phyloP scores from a whole-genome alignment of 73 alveolate genomes.

The Paramecium sonneborni region DNA sequence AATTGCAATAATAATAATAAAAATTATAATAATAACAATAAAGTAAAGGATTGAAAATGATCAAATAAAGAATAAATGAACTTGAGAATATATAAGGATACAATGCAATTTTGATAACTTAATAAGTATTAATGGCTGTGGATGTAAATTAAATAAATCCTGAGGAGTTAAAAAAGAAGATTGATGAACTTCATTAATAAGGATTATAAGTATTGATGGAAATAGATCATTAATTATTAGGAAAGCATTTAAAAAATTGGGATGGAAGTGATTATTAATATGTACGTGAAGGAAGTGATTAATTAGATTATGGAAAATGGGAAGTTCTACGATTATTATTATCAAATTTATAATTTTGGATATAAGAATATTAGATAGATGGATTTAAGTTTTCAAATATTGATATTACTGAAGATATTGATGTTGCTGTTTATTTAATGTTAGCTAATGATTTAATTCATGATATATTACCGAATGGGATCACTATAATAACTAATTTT shows the following conservation, averaged over 20 bases:
- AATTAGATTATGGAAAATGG: conserved; percentile 90
- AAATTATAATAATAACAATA: not conserved
- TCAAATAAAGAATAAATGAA: not conserved
- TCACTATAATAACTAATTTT: conserved; percentile 93
- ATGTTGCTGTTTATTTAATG: conserved; percentile 86
- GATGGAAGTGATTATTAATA: conserved; percentile 98
- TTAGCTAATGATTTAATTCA: conserved; percentile 97
- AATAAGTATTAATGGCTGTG: not conserved
- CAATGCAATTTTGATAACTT: not conserved
- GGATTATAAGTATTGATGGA: not conserved
- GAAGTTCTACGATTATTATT: conserved; percentile 94
- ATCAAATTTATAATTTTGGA: conserved; percentile 89
- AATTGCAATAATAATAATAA: not conserved
- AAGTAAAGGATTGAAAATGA: not conserved
- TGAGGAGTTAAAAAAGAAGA: not conserved
- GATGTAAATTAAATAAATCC: not conserved
- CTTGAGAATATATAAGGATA: not conserved
- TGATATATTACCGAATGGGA: conserved; percentile 86
- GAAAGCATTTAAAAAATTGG: conserved; percentile 83
- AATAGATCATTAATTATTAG: not conserved
- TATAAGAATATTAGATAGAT: conserved; percentile 94
- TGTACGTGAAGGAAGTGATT: conserved; percentile 92
- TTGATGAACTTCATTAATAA: not conserved
- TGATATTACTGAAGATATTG: conserved; percentile 83
- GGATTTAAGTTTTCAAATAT: conserved; percentile 90